A percentile compares a stretch with the other conserved stretches of the same genome.
These are phyloP conservation scores for Penicillium fuscoglaucum DNA, from an alignment of 2,329 filamentous ascomycete genomes.

Conservation along the genomic window DNA sequence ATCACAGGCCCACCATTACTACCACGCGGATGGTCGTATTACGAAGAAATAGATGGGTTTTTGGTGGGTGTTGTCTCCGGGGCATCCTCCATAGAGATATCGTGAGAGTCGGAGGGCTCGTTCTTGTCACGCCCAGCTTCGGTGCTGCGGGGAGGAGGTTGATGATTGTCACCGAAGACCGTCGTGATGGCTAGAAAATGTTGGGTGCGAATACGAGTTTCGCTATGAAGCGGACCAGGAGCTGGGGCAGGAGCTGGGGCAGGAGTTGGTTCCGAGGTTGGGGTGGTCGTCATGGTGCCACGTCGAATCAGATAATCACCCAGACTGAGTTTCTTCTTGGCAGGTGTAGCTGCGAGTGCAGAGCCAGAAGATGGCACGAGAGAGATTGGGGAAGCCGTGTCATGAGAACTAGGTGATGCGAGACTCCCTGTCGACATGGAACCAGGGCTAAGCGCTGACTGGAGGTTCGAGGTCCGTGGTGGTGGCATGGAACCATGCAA, in stretches of 20 bases:
- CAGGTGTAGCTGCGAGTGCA: conserved; percentile 47
- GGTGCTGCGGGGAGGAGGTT: neutral
- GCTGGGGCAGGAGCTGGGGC: neutral
- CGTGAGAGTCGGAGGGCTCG: conserved; percentile 24
- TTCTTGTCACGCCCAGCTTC: conserved; percentile 15
- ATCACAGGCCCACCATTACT: conserved; percentile 18
- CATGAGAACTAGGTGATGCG: conserved; percentile 31
- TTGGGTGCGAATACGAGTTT: neutral
- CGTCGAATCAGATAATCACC: conserved; percentile 51
- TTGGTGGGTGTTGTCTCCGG: conserved; percentile 27
- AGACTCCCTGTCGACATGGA: conserved; percentile 33
- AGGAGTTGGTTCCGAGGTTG: conserved; percentile 37
- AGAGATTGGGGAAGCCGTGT: conserved; percentile 26
- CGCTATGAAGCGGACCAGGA: neutral
- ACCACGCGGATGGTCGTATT: conserved; percentile 14
- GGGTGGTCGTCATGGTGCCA: conserved; percentile 40
- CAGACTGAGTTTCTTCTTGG: conserved; percentile 53
- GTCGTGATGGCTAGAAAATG: conserved; percentile 6
- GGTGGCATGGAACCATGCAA: conserved; percentile 34
- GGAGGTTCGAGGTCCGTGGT: conserved; percentile 20
- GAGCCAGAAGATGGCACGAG: conserved; percentile 26
- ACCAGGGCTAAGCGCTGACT: conserved; percentile 30
- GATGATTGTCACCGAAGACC: conserved; percentile 3
- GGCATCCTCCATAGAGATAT: conserved; percentile 37
- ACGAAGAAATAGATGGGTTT: conserved; percentile 31